Conservation (phyloP, 1,284 basidiomycete species). For the Sanguinoderma infundibulare region DNA sequence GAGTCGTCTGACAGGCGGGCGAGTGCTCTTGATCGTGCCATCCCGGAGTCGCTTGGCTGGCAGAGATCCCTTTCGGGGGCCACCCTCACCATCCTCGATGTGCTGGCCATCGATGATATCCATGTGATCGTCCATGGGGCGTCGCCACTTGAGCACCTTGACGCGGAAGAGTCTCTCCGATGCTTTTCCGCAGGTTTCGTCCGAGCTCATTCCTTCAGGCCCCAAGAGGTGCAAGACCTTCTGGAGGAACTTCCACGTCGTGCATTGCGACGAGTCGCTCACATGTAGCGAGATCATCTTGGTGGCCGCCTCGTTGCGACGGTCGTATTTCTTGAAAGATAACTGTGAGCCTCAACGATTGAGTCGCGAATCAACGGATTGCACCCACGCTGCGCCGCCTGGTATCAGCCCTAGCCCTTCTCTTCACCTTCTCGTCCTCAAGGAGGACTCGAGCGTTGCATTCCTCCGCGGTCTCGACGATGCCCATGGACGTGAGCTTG, state of each 20-base stretch:
- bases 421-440: neutral
- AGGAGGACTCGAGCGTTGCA: neutral
- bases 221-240: neutral
- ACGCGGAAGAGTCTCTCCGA: neutral
- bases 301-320: neutral
- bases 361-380: neutral
- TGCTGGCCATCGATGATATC: neutral
- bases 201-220: neutral
- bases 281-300: neutral
- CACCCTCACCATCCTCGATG: neutral
- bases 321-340: neutral
- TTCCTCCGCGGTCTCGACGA: neutral
- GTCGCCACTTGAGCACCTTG: neutral
- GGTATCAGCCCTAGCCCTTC: neutral
- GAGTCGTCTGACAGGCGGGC: neutral
- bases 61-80: neutral
- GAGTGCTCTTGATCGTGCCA: neutral
- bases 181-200: neutral
- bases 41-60: neutral
- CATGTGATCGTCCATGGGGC: neutral
- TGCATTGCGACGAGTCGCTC: neutral
- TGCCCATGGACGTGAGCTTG: neutral
- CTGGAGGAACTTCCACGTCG: neutral
- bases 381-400: neutral
- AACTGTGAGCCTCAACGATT: neutral